Conservation (phyloP, 805 yeast genomes). For the Tetrapisispora phaffii region DNA sequence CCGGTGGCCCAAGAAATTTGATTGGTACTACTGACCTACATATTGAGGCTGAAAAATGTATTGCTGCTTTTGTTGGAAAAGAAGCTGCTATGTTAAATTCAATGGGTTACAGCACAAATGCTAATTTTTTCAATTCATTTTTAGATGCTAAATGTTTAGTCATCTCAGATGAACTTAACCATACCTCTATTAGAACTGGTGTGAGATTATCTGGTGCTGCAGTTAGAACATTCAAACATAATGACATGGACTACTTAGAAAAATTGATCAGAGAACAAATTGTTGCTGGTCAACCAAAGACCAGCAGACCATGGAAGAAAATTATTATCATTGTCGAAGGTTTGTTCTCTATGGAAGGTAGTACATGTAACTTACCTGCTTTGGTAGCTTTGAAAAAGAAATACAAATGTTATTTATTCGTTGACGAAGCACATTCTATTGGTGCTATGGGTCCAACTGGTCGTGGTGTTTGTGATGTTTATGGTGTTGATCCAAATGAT, state of each 20-base stretch:
- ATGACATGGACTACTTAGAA: conserved; percentile 76
- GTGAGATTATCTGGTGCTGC: conserved; percentile 87
- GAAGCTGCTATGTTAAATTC: conserved; percentile 80
- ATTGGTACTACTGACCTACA: conserved; percentile 75
- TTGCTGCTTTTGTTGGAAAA: conserved; percentile 83
- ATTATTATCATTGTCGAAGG: conserved; percentile 85
- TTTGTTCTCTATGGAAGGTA: conserved; percentile 87
- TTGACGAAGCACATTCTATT: conserved; percentile 97
- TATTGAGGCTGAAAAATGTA: conserved; percentile 56
- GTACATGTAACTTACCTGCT: conserved; percentile 70
- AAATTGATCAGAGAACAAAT: conserved; percentile 70
- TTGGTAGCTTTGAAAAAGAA: conserved; percentile 65
- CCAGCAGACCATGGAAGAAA: conserved; percentile 94
- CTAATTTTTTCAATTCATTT: conserved; percentile 71
- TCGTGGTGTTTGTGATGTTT: conserved; percentile 91
- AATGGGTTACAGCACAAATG: conserved; percentile 96
- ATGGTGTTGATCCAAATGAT: conserved; percentile 62
- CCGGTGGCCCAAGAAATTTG: conserved; percentile 65
- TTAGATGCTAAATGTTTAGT: conserved; percentile 84
- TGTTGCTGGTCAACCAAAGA: conserved; percentile 88
- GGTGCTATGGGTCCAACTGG: conserved; percentile 98
- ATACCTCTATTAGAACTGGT: conserved; percentile 92
- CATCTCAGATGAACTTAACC: conserved; percentile 89
- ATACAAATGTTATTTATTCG: conserved; percentile 80
- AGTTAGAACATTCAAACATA: conserved; percentile 85